A percentile compares a stretch with the other conserved stretches of the same genome.
Conservation (phyloP, 2,329 filamentous ascomycete genomes). For the Arthrobotrys sinensis region DNA sequence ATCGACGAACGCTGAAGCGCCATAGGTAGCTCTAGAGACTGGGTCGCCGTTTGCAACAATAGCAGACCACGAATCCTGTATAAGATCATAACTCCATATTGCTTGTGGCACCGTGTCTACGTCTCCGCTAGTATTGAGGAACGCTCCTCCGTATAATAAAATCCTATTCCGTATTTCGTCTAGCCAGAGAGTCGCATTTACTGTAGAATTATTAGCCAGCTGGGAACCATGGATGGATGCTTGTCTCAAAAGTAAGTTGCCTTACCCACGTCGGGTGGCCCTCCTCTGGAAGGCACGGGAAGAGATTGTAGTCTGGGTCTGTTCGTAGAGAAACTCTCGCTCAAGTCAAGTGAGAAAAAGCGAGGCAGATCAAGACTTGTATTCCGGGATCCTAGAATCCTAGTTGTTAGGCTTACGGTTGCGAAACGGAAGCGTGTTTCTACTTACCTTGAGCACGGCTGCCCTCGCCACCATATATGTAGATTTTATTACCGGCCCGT, state of each 20-base stretch:
- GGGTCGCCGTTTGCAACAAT: conserved; percentile 19
- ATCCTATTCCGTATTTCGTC: conserved; percentile 39
- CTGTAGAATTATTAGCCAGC: background rate
- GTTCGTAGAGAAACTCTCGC: conserved; percentile 20
- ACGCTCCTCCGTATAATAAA: conserved; percentile 50
- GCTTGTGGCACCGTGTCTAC: conserved; percentile 44
- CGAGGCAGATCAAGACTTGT: conserved; percentile 4
- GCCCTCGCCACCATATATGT: conserved; percentile 52
- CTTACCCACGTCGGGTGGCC: conserved; percentile 47
- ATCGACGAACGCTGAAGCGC: conserved; percentile 37
- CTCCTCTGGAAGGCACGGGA: conserved; percentile 12
- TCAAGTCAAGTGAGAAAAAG: conserved; percentile 45
- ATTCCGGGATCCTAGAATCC: background rate
- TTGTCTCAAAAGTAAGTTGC: background rate
- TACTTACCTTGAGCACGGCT: conserved; percentile 3
- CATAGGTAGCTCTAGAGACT: conserved; percentile 27
- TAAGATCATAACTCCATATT: conserved; percentile 47
- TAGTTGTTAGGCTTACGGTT: background rate
- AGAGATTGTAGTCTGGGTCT: conserved; percentile 17
- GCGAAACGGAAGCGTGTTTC: background rate
- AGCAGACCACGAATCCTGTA: conserved; percentile 49
- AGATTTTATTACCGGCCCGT: conserved; percentile 31
- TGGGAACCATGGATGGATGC: background rate
- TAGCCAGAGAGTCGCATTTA: conserved; percentile 50
- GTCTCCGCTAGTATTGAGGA: conserved; percentile 38